phyloP scores from a whole-genome alignment of 371 early-diverging fungal genomes.

The Syncephalastrum contaminatum region DNA sequence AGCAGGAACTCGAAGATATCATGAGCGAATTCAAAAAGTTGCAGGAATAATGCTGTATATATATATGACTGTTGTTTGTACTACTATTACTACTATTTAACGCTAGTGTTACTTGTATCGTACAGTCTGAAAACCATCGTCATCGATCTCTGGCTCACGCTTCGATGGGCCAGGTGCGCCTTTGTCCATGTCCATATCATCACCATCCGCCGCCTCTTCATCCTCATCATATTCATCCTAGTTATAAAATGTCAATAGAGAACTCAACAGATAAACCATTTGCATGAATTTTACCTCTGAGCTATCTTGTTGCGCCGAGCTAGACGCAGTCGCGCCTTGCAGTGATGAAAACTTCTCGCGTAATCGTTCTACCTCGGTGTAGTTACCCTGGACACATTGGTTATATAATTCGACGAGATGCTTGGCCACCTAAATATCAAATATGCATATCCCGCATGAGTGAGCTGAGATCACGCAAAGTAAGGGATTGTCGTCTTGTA shows the following conservation, averaged over 20 bases:
- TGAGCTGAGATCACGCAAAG: not conserved
- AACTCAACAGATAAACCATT: too few species aligned
- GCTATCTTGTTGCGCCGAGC: constrained; percentile 25
- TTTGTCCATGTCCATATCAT: constrained; percentile 15
- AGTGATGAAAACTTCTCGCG: constrained; percentile 42
- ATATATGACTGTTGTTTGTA: too few species aligned
- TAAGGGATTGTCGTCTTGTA: constrained; percentile 9
- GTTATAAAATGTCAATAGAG: not conserved
- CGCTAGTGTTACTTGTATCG: constrained; percentile 4
- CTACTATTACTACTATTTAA: too few species aligned
- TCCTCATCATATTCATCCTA: constrained; percentile 29
- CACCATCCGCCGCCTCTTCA: constrained; percentile 32
- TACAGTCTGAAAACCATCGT: constrained; percentile 17
- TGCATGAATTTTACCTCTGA: constrained; percentile 11
- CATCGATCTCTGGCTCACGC: constrained; percentile 14
- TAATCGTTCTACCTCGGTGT: constrained; percentile 50
- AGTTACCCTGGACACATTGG: constrained; percentile 57
- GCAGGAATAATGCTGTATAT: too few species aligned
- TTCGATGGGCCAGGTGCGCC: constrained; percentile 10
- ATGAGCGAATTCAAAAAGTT: too few species aligned
- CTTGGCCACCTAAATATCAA: constrained; percentile 46
- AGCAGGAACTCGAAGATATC: too few species aligned
- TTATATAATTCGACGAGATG: constrained; percentile 45
- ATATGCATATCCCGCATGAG: not conserved
- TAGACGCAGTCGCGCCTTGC: constrained; percentile 21